phyloP scores from a whole-genome alignment of 2,329 filamentous ascomycete genomes.

The Neofusicoccum sp. region DNA sequence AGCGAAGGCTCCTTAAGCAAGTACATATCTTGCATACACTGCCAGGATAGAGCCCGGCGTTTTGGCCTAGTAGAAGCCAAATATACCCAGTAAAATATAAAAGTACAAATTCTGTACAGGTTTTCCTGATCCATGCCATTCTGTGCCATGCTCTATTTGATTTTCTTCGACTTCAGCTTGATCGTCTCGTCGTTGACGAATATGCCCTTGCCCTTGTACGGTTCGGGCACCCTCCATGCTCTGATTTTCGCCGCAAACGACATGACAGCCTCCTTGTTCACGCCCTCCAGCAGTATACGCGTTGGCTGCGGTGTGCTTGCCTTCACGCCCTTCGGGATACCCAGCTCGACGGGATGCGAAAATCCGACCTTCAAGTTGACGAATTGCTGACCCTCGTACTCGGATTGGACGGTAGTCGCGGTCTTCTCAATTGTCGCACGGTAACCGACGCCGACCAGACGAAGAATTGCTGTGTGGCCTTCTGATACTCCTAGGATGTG shows the following conservation, averaged over 20 bases:
- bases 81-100: slow-evolving; percentile 15
- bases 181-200: slow-evolving; percentile 98
- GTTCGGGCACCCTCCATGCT: slow-evolving; percentile 86
- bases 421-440: slow-evolving; percentile 79
- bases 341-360: slow-evolving; percentile 90
- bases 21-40: background rate
- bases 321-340: slow-evolving; percentile 76
- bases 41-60: background rate
- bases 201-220: slow-evolving; percentile 99
- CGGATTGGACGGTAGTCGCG: slow-evolving; percentile 62
- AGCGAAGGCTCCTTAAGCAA: slow-evolving; percentile 33
- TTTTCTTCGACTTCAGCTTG: slow-evolving; percentile 89
- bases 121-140: background rate
- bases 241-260: slow-evolving; percentile 87
- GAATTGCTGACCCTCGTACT: slow-evolving; percentile 81
- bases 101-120: slow-evolving; percentile 15
- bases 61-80: slow-evolving; percentile 12
- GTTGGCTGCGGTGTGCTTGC: slow-evolving; percentile 89
- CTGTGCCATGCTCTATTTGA: slow-evolving; percentile 38
- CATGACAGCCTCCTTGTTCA: slow-evolving; percentile 82
- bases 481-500: slow-evolving; percentile 93
- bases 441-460: slow-evolving; percentile 94
- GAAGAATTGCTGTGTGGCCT: slow-evolving; percentile 89
- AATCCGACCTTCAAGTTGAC: slow-evolving; percentile 94
- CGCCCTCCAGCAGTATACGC: slow-evolving; percentile 83